These are phyloP conservation scores for Klebsormidium nitens DNA, from an alignment of 139 green algal species.

Conservation along the genomic window DNA sequence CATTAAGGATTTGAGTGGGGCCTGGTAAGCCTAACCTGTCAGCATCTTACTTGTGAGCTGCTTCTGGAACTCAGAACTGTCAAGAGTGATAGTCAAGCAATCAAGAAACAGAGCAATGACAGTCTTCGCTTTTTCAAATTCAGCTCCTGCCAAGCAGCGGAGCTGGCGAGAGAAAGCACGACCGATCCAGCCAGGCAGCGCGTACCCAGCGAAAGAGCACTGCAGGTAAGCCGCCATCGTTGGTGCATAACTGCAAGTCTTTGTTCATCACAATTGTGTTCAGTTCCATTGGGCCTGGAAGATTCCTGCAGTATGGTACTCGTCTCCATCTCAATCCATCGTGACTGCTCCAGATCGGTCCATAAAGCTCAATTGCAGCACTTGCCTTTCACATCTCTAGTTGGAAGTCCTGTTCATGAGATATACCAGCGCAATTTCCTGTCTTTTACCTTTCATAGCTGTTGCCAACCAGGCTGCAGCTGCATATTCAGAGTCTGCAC, in stretches of 20 bases:
- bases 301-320: neutral
- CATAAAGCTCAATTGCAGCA: neutral
- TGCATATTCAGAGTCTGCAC: neutral
- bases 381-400: neutral
- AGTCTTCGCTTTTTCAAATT: too few relatives aligned
- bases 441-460: neutral
- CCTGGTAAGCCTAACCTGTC: too few relatives aligned
- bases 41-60: too few relatives aligned
- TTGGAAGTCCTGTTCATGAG: neutral
- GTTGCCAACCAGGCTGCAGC: neutral
- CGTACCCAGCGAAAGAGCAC: conserved; percentile 48
- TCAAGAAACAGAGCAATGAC: too few relatives aligned
- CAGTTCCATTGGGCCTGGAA: neutral
- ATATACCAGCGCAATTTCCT: neutral
- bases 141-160: too few relatives aligned
- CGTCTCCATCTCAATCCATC: neutral
- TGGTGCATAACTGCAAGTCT: neutral
- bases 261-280: neutral
- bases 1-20: too few relatives aligned
- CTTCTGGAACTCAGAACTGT: too few relatives aligned
- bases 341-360: neutral
- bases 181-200: conserved; percentile 18
- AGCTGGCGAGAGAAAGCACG: conserved; percentile 16
- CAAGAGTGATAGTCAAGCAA: too few relatives aligned
- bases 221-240: conserved; percentile 27